Base-by-base conservation (phyloP, 2,329 filamentous ascomycete genomes). In the Lasiodiplodia citricola region DNA sequence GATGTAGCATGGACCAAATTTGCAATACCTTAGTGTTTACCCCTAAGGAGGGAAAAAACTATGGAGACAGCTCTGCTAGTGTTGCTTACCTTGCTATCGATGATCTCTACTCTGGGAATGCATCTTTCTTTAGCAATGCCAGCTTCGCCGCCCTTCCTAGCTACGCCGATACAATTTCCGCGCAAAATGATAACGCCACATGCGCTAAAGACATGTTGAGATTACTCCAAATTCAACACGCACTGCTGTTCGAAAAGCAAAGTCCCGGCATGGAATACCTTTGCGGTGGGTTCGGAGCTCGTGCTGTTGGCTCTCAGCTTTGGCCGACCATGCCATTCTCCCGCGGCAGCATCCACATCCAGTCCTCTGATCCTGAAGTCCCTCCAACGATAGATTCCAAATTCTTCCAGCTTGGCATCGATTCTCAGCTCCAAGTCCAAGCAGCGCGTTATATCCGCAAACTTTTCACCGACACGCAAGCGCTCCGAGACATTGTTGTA, bases 371-470 rank as follows among this genome's bases (percentile, higher is more conserved):
- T 56, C 75, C 51, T 4, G 21, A 25, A 79, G 0, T 72, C 72
- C 0, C 74, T 70, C 2, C 72, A 78, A 14, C 82, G 83, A 83
- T 85, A 66, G 81, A 85, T 71, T 79, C 80, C 0, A 76, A 75
- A 8, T 84, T 83, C 56, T 75, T 84, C 55, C 75, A 75, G 6
- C 80, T 83, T 3, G 83, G 85, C 68, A 68, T 82, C 13, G 79
- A 84, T 51, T 69, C 85, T 11, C 74, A 80, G 4, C 78, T 80
- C 0, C 77, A 79, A 23, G 25, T 44, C 10, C 73, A 76, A 21
- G 55, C 74, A 16, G 70, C 79, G 10, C 76, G 78, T 35, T 78
- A 75, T 47, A 71, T 80, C 16, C 77, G 75, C 4, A 78, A 69
- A 11, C 73, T 78, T 64, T 77, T 72, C 58, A 73, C 68, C 44